Evolutionary conservation across 768 basidiomycete species (phyloP).

Genomic region (Suillus occidentalis): DNA sequence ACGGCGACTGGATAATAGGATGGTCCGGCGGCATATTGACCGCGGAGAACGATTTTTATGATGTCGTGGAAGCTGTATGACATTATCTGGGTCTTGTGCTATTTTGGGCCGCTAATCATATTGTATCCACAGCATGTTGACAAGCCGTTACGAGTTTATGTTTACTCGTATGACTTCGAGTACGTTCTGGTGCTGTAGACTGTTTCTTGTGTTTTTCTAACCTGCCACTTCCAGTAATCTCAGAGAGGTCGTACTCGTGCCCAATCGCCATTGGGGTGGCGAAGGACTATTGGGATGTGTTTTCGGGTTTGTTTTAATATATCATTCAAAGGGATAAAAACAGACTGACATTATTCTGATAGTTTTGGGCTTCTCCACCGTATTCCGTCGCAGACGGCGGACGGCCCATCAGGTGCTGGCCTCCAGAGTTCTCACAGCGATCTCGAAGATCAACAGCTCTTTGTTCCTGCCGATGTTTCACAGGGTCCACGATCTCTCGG

Average conservation of each 20-base stretch:
- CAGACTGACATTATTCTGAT: slow-evolving; percentile 8
- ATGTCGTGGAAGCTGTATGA: slow-evolving; percentile 87
- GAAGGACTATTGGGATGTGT: slow-evolving; percentile 94
- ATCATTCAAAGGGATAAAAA: not conserved
- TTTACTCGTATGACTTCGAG: slow-evolving; percentile 98
- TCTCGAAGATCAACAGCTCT: slow-evolving; percentile 64
- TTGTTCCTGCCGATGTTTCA: slow-evolving; percentile 67
- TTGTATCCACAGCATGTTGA: slow-evolving; percentile 72
- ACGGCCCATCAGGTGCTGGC: slow-evolving; percentile 57
- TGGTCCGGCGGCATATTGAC: slow-evolving; percentile 94
- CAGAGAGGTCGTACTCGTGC: slow-evolving; percentile 90
- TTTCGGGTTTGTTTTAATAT: slow-evolving; percentile 68
- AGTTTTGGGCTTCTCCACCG: slow-evolving; percentile 93
- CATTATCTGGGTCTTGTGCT: not conserved
- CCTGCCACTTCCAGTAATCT: slow-evolving; percentile 59
- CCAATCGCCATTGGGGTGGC: slow-evolving; percentile 97
- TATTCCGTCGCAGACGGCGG: slow-evolving; percentile 76
- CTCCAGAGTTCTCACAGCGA: slow-evolving; percentile 48
- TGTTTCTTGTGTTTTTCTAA: not conserved
- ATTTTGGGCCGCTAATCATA: not conserved
- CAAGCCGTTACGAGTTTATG: slow-evolving; percentile 90
- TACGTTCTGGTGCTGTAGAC: slow-evolving; percentile 39
- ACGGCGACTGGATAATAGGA: slow-evolving; percentile 75
- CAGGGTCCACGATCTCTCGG: slow-evolving; percentile 5
- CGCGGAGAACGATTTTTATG: slow-evolving; percentile 95